These are phyloP conservation scores for Catharanthus roseus DNA, from an alignment of 257 asterid genomes.

Conservation along the genomic window DNA sequence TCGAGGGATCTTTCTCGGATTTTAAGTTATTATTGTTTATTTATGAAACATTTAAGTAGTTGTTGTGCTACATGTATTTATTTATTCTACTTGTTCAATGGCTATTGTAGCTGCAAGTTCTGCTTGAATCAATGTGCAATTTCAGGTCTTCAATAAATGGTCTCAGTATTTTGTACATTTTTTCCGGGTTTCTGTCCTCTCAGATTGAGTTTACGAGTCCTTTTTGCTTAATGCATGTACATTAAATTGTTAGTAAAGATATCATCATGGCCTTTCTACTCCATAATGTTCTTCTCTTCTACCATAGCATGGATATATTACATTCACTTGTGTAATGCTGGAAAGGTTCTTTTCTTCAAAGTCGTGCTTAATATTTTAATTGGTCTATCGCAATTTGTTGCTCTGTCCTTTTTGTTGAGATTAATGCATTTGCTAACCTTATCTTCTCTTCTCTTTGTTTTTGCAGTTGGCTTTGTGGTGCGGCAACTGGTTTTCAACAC, in stretches of 20 bases:
- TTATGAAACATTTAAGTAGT: neutral
- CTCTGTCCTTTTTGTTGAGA: neutral
- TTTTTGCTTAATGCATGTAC: neutral
- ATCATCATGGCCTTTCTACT: neutral
- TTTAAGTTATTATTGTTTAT: neutral
- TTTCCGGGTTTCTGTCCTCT: neutral
- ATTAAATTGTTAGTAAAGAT: neutral
- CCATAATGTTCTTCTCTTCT: neutral
- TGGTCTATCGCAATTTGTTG: neutral
- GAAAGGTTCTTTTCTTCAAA: neutral
- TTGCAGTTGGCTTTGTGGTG: conserved; percentile 64
- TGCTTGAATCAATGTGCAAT: neutral
- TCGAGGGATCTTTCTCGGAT: neutral
- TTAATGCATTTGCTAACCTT: neutral
- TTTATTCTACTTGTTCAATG: neutral
- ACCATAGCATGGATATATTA: neutral
- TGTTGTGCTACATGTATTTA: neutral
- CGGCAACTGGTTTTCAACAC: conserved; percentile 39
- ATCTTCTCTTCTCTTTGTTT: neutral
- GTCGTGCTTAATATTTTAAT: neutral
- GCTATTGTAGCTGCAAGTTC: neutral
- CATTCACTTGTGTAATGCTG: neutral
- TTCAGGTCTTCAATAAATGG: neutral
- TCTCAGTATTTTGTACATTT: neutral
- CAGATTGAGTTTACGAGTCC: neutral